phyloP scores from a whole-genome alignment of 345 rosid species.

The Linum trigynum region DNA sequence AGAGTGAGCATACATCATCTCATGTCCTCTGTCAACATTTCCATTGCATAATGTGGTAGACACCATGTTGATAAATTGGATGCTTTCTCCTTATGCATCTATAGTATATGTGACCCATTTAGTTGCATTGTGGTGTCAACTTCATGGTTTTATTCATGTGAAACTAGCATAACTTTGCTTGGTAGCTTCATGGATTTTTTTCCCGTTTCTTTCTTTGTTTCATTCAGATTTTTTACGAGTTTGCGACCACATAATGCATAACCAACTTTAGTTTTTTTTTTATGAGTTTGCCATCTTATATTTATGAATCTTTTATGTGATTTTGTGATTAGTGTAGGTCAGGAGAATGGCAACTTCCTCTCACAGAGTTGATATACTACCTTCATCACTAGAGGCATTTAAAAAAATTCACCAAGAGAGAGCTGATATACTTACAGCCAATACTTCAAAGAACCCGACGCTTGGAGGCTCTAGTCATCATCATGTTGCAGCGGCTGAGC shows the following conservation, averaged over 20 bases:
- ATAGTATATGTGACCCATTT: no score
- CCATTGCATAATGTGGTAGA: no score
- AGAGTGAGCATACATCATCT: no score
- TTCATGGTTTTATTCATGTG: no score
- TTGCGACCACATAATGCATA: not conserved
- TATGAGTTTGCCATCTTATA: no score
- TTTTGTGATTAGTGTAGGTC: constrained; percentile 41
- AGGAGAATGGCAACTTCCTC: constrained; percentile 69
- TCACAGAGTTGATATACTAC: constrained; percentile 61
- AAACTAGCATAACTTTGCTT: no score
- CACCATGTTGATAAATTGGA: no score
- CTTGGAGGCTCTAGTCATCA: constrained; percentile 24
- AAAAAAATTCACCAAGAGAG: constrained; percentile 64
- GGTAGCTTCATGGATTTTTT: not conserved
- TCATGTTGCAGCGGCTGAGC: constrained; percentile 16
- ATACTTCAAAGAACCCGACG: constrained; percentile 17
- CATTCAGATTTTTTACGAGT: not conserved
- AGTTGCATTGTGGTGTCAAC: no score
- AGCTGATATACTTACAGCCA: constrained; percentile 24
- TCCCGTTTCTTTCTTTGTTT: not conserved
- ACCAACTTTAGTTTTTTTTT: not conserved
- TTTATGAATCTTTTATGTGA: constrained; percentile 15
- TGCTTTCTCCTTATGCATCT: no score
- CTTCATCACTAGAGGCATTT: constrained; percentile 69
- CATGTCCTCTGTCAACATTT: no score